A percentile compares a stretch with the other conserved stretches of the same genome.
These are phyloP conservation scores for Candida piceae DNA, from an alignment of 805 yeast genomes.

Conservation along the genomic window DNA sequence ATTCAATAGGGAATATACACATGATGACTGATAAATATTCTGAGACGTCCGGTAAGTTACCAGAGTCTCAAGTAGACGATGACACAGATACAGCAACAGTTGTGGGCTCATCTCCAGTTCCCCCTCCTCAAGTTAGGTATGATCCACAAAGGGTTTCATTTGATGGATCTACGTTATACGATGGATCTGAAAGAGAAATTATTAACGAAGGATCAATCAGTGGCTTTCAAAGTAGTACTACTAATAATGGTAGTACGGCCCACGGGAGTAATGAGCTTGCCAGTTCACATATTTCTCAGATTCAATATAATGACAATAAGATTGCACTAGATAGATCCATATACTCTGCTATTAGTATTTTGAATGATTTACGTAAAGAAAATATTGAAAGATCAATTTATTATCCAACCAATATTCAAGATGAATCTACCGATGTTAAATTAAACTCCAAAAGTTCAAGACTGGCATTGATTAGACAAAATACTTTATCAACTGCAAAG, in stretches of 20 bases:
- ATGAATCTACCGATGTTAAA: slow-evolving; percentile 26
- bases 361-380: no score
- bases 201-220: slow-evolving; percentile 8
- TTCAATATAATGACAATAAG: slow-evolving; percentile 71
- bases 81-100: slow-evolving; percentile 21
- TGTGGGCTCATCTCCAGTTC: slow-evolving; percentile 7
- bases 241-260: slow-evolving; percentile 16
- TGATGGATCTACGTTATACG: slow-evolving; percentile 27
- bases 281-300: slow-evolving; percentile 57
- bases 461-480: slow-evolving; percentile 46
- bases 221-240: slow-evolving; percentile 6
- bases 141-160: slow-evolving; percentile 16
- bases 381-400: slow-evolving; percentile 35
- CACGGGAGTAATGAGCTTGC: slow-evolving; percentile 19
- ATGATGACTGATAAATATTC: no score
- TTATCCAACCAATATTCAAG: slow-evolving; percentile 46
- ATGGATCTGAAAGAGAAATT: slow-evolving; percentile 15
- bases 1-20: no score
- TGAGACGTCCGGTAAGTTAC: no score
- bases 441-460: slow-evolving; percentile 48
- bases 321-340: slow-evolving; percentile 60
- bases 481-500: slow-evolving; percentile 21
- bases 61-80: no score
- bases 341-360: slow-evolving; percentile 45
- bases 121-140: slow-evolving; percentile 14